Percentiles rank a stretch among this genome's conserved stretches.
These are phyloP conservation scores for Apodospora peruviana DNA, from an alignment of 495 filamentous ascomycete genomes.

Conservation along the genomic window DNA sequence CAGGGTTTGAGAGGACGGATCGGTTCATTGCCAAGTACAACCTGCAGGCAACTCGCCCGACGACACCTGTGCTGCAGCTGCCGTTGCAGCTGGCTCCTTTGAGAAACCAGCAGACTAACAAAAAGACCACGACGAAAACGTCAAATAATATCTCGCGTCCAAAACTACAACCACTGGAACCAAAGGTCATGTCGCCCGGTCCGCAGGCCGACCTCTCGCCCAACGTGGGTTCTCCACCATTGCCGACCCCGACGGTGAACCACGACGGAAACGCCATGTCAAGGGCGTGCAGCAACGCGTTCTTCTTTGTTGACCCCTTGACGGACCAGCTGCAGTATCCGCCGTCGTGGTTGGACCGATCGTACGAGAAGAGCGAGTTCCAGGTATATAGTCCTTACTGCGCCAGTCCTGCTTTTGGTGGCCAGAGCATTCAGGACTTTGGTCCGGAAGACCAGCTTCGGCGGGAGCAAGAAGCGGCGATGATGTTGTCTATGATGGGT, in stretches of 20 bases:
- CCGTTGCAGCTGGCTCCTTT: not conserved
- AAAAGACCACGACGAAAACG: not conserved
- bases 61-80: conserved; percentile 4
- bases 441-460: conserved; percentile 19
- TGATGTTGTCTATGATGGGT: conserved; percentile 15
- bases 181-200: conserved; percentile 17
- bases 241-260: not conserved
- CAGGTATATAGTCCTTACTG: not conserved
- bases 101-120: not conserved
- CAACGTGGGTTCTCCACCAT: conserved; percentile 14
- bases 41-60: not conserved
- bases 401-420: not conserved
- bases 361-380: not conserved
- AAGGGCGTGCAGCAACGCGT: conserved; percentile 5
- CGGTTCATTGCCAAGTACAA: conserved; percentile 13
- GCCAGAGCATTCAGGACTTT: not conserved
- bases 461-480: conserved; percentile 20
- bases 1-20: conserved; percentile 9
- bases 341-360: conserved; percentile 4
- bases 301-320: conserved; percentile 15
- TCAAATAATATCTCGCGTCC: not conserved
- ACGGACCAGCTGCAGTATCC: conserved; percentile 4
- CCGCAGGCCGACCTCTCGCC: conserved; percentile 11
- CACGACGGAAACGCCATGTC: not conserved
- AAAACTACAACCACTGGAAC: conserved; percentile 16